phyloP scores from a whole-genome alignment of 495 filamentous ascomycete species.

The Recurvomyces mirabilis region DNA sequence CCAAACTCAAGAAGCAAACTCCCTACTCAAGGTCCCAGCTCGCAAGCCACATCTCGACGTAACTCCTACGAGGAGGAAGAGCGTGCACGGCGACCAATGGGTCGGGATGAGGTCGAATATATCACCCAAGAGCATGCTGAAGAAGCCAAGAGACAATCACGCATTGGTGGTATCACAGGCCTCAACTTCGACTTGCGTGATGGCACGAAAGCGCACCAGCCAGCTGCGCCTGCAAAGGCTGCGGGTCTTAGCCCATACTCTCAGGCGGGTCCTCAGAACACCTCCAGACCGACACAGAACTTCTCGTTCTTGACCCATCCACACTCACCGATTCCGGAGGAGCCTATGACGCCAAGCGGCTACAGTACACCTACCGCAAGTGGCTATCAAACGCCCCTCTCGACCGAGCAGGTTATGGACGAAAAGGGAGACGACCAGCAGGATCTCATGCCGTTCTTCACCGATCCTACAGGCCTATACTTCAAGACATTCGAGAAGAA shows the following conservation, averaged over 20 bases:
- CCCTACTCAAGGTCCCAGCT: not conserved
- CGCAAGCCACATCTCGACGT: not conserved
- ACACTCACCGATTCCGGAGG: slow-evolving; percentile 4
- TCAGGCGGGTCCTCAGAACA: no score
- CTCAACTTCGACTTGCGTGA: slow-evolving; percentile 12
- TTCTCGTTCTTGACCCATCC: slow-evolving; percentile 5
- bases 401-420: slow-evolving; percentile 12
- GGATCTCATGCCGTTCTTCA: slow-evolving; percentile 57
- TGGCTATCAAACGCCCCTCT: slow-evolving; percentile 7
- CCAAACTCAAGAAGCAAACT: not conserved
- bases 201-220: slow-evolving; percentile 4
- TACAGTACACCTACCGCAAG: no score
- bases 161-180: slow-evolving; percentile 1
- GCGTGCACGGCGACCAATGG: not conserved
- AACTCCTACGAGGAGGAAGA: slow-evolving; percentile 9
- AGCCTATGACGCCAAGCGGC: no score
- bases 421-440: slow-evolving; percentile 42
- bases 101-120: not conserved
- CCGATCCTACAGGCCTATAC: slow-evolving; percentile 49
- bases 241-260: slow-evolving; percentile 2
- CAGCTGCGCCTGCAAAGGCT: not conserved
- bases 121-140: slow-evolving; percentile 12
- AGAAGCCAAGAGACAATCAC: slow-evolving; percentile 9
- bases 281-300: not conserved
- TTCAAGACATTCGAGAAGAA: slow-evolving; percentile 46